Conservation (phyloP, 2,329 filamentous ascomycete species). For the Hymenoscyphus occultus region DNA sequence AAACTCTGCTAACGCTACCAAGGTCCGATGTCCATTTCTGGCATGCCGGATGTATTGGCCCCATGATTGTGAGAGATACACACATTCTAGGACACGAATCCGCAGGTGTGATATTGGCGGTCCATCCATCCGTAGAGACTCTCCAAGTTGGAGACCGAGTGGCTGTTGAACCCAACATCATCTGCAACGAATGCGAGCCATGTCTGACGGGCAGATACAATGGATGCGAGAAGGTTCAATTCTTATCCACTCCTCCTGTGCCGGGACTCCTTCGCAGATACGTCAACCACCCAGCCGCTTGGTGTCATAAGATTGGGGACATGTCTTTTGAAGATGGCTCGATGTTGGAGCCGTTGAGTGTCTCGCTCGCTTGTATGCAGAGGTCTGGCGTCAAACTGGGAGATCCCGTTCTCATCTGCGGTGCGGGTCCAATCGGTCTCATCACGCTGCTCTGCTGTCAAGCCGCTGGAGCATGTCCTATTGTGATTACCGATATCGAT, state of each 20-base stretch:
- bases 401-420: conserved; percentile 84
- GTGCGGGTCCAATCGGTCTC: conserved; percentile 89
- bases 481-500: conserved; percentile 94
- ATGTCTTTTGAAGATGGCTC: conserved; percentile 92
- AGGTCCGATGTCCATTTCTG: conserved; percentile 97
- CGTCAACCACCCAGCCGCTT: conserved; percentile 88
- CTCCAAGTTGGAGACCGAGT: conserved; percentile 87
- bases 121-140: conserved; percentile 72
- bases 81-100: conserved; percentile 96
- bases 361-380: conserved; percentile 85
- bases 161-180: conserved; percentile 90
- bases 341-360: conserved; percentile 84
- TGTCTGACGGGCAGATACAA: conserved; percentile 94
- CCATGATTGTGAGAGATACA: conserved; percentile 85
- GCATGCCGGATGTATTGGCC: conserved; percentile 91
- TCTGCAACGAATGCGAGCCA: conserved; percentile 86
- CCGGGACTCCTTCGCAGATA: conserved; percentile 85
- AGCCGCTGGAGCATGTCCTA: conserved; percentile 83
- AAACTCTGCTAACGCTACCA: conserved; percentile 18
- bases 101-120: conserved; percentile 77
- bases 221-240: conserved; percentile 80
- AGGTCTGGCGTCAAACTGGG: conserved; percentile 77
- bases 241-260: conserved; percentile 88
- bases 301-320: conserved; percentile 94
- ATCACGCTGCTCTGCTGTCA: conserved; percentile 81